Percentiles rank a stretch among this genome's conserved stretches.
These are phyloP conservation scores for Beauveria brongniartii DNA, from an alignment of 2,329 filamentous ascomycete genomes.

Conservation along the genomic window DNA sequence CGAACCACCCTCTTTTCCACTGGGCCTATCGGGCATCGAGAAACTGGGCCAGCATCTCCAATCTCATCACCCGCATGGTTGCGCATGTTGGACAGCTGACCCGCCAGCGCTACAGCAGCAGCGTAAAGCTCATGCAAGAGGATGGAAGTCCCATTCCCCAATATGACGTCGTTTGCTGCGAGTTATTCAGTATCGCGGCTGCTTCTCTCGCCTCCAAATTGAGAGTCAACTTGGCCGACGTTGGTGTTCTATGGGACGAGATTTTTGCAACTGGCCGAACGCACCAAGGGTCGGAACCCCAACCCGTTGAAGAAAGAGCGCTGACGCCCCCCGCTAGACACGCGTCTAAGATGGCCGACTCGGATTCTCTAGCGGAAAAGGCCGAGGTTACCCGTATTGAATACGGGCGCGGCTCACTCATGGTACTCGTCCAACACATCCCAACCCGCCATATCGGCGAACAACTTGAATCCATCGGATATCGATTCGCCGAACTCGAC, in stretches of 20 bases:
- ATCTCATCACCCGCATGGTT: conserved; percentile 64
- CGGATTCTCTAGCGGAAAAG: conserved; percentile 34
- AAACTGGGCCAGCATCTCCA: conserved; percentile 64
- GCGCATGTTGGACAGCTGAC: conserved; percentile 54
- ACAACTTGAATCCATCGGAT: conserved; percentile 62
- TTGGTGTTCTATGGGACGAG: conserved; percentile 68
- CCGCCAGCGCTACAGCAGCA: conserved; percentile 25
- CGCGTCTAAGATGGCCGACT: conserved; percentile 1
- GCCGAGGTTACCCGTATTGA: conserved; percentile 23
- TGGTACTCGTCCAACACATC: conserved; percentile 67
- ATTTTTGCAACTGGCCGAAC: conserved; percentile 57
- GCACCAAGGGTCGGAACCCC: neutral
- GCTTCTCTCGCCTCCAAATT: conserved; percentile 62
- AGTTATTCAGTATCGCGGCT: conserved; percentile 76
- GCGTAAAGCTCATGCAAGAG: conserved; percentile 41
- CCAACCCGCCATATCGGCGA: conserved; percentile 49
- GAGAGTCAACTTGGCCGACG: conserved; percentile 50
- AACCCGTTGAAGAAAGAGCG: neutral
- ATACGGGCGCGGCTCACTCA: conserved; percentile 65
- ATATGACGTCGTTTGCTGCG: conserved; percentile 70
- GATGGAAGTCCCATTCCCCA: conserved; percentile 53
- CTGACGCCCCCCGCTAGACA: conserved; percentile 9
- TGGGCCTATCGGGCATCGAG: conserved; percentile 80
- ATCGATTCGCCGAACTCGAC: conserved; percentile 63
- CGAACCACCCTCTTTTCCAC: conserved; percentile 70